Conservation (phyloP, 805 yeast species). For the Schwanniomyces sp. region DNA sequence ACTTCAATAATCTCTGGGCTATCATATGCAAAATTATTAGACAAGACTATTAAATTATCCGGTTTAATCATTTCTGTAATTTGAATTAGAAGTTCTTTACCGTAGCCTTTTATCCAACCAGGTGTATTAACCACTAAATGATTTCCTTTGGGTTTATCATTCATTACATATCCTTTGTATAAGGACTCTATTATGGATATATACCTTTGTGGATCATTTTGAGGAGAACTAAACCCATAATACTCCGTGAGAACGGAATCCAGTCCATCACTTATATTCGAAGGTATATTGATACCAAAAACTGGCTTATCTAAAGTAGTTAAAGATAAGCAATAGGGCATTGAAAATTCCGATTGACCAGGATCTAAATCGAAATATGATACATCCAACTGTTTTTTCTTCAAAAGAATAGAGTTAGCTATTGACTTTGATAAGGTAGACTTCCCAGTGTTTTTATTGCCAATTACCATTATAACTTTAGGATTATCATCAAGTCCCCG, state of each 20-base stretch:
- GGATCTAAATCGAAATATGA: conserved; percentile 79
- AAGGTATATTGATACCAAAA: conserved; percentile 27
- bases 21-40: conserved; percentile 17
- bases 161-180: conserved; percentile 24
- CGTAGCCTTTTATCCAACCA: conserved; percentile 91
- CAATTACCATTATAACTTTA: conserved; percentile 45
- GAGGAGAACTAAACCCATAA: conserved; percentile 70
- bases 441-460: conserved; percentile 80
- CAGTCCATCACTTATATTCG: conserved; percentile 11
- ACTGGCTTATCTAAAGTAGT: conserved; percentile 29
- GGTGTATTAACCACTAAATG: conserved; percentile 73
- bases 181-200: conserved; percentile 42
- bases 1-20: conserved; percentile 27
- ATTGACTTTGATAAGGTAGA: conserved; percentile 64
- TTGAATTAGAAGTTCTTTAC: conserved; percentile 60
- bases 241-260: conserved; percentile 26
- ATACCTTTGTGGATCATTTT: conserved; percentile 62
- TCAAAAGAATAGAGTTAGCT: conserved; percentile 44
- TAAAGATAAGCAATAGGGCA: conserved; percentile 69
- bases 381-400: conserved; percentile 26
- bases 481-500: conserved; percentile 7
- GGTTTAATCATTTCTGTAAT: conserved; percentile 50
- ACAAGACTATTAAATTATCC: conserved; percentile 54
- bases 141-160: conserved; percentile 18
- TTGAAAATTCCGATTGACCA: conserved; percentile 79